Conservation (phyloP, 441 rosid genomes). For the Geranium incanum region DNA sequence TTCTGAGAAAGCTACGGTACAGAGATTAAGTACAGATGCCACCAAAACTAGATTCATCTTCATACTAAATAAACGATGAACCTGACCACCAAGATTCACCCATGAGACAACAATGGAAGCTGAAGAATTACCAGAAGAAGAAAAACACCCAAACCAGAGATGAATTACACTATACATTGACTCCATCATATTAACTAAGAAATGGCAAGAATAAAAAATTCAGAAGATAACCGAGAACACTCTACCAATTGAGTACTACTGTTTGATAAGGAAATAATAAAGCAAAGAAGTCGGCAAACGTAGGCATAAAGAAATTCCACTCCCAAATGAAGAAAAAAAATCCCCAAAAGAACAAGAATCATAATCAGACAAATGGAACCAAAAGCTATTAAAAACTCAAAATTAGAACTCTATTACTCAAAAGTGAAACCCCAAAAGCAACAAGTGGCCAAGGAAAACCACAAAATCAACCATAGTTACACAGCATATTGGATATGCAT, state of each 20-base stretch:
- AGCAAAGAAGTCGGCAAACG: background rate
- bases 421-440: background rate
- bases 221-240: slow-evolving; percentile 10
- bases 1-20: slow-evolving; percentile 28
- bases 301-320: background rate
- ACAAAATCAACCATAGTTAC: background rate
- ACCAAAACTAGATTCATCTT: slow-evolving; percentile 52
- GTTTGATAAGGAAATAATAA: background rate
- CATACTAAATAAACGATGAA: slow-evolving; percentile 16
- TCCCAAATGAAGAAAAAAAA: no score
- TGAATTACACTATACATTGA: no score
- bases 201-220: no score
- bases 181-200: no score
- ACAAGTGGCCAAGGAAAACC: background rate
- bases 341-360: slow-evolving; percentile 6
- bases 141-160: background rate
- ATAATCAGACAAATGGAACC: background rate
- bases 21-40: slow-evolving; percentile 31
- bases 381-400: background rate
- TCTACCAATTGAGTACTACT: background rate
- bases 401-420: background rate
- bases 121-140: background rate
- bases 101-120: background rate
- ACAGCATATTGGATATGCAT: background rate
- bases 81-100: background rate